Percentiles rank a stretch among this genome's conserved stretches.
Conservation (phyloP, 2,329 filamentous ascomycete species). For the Periconia digitata region DNA sequence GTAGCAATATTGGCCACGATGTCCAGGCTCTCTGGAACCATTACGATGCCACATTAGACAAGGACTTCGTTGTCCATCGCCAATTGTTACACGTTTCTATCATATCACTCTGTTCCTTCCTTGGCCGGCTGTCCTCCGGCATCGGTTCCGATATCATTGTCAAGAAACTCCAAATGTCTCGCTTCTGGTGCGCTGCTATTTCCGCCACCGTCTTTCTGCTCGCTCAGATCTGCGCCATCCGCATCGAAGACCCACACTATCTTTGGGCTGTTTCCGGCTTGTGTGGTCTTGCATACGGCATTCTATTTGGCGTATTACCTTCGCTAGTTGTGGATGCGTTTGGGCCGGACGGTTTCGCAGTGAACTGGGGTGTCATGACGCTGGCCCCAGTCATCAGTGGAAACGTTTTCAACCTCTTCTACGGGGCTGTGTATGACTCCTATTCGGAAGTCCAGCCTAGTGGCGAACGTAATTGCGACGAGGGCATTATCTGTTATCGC, state of each 20-base stretch:
- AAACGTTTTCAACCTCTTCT: conserved; percentile 91
- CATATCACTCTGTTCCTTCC: conserved; percentile 84
- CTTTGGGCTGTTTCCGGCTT: conserved; percentile 78
- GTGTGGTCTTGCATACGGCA: conserved; percentile 87
- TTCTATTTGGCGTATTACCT: conserved; percentile 91
- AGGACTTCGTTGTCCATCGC: conserved; percentile 74
- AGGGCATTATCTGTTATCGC: conserved; percentile 79
- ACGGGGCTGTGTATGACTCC: conserved; percentile 78
- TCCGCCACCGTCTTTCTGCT: conserved; percentile 76
- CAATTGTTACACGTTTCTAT: conserved; percentile 94
- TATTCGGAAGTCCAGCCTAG: conserved; percentile 70
- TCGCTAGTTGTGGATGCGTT: conserved; percentile 86
- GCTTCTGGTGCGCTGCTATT: conserved; percentile 86
- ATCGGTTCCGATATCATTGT: conserved; percentile 91
- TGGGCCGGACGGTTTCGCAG: conserved; percentile 82
- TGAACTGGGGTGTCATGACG: conserved; percentile 97
- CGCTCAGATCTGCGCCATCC: conserved; percentile 76
- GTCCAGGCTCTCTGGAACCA: conserved; percentile 85
- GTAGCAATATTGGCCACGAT: conserved; percentile 90
- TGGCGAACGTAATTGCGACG: conserved; percentile 72
- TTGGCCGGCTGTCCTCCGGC: conserved; percentile 70
- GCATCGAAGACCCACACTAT: conserved; percentile 73
- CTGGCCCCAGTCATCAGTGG: conserved; percentile 83
- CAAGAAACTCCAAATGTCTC: conserved; percentile 75
- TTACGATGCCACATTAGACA: conserved; percentile 71